These are phyloP conservation scores for Meyerozyma athensensis DNA, from an alignment of 1,139 yeast species.

Conservation along the genomic window DNA sequence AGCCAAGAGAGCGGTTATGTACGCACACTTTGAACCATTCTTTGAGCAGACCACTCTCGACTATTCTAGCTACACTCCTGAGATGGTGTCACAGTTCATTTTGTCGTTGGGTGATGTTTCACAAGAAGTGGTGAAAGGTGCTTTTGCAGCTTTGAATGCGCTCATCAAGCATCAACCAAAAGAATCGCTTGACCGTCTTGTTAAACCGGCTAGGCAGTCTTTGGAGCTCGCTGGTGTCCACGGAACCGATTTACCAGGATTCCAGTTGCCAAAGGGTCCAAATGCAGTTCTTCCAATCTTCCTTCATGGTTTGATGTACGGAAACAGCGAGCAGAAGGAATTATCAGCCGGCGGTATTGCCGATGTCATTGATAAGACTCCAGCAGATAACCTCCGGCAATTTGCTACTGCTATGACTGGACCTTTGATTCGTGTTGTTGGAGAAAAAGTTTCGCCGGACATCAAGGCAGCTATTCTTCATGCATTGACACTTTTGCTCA, in stretches of 20 bases:
- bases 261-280: slow-evolving; percentile 81
- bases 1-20: slow-evolving; percentile 60
- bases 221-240: slow-evolving; percentile 60
- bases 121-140: slow-evolving; percentile 57
- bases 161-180: slow-evolving; percentile 70
- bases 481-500: slow-evolving; percentile 74
- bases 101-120: slow-evolving; percentile 70
- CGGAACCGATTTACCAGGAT: slow-evolving; percentile 70
- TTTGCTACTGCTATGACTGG: slow-evolving; percentile 94
- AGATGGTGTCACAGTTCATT: slow-evolving; percentile 69
- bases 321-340: slow-evolving; percentile 79
- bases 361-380: slow-evolving; percentile 80
- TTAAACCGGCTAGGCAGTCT: slow-evolving; percentile 74
- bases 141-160: slow-evolving; percentile 64
- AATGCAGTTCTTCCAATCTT: slow-evolving; percentile 85
- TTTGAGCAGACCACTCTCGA: slow-evolving; percentile 64
- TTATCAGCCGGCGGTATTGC: slow-evolving; percentile 86
- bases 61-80: slow-evolving; percentile 68
- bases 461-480: slow-evolving; percentile 87
- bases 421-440: slow-evolving; percentile 95
- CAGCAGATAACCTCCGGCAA: slow-evolving; percentile 74
- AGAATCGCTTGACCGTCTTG: slow-evolving; percentile 70
- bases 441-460: slow-evolving; percentile 88
- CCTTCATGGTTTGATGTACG: slow-evolving; percentile 94
- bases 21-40: slow-evolving; percentile 66